Conservation (phyloP, 805 yeast genomes). For the Alloascoidea africana region DNA sequence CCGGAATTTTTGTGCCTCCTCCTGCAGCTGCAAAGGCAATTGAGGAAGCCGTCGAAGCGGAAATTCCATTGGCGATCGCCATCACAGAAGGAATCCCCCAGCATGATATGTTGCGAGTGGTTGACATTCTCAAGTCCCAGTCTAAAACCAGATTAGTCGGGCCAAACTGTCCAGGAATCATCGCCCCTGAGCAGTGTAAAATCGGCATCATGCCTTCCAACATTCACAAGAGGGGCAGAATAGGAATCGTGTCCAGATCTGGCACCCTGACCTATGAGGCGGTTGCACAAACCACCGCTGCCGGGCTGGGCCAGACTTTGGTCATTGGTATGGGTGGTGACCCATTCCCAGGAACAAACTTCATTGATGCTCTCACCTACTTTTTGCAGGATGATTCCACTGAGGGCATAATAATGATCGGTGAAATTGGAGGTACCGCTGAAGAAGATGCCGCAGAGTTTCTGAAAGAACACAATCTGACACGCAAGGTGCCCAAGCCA, state of each 20-base stretch:
- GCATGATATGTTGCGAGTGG: constrained; percentile 92
- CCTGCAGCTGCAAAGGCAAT: constrained; percentile 91
- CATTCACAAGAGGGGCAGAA: constrained; percentile 85
- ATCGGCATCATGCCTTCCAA: constrained; percentile 96
- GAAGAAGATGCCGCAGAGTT: constrained; percentile 98
- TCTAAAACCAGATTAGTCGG: constrained; percentile 94
- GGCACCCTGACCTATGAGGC: constrained; percentile 99
- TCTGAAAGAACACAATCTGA: constrained; percentile 77
- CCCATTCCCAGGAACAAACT: constrained; percentile 98
- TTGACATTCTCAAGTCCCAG: constrained; percentile 88
- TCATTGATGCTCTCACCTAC: constrained; percentile 86
- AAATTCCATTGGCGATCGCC: constrained; percentile 87
- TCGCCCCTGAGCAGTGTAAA: constrained; percentile 95
- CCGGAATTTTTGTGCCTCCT: constrained; percentile 97
- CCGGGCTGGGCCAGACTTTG: constrained; percentile 90
- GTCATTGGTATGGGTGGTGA: constrained; percentile 99
- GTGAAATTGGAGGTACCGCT: constrained; percentile 98
- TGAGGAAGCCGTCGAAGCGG: constrained; percentile 95
- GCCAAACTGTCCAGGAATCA: constrained; percentile 98
- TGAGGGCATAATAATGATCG: constrained; percentile 95
- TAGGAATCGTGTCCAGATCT: constrained; percentile 92
- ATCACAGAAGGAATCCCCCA: constrained; percentile 99
- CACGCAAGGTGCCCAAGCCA: constrained; percentile 89
- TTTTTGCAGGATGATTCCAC: constrained; percentile 84
- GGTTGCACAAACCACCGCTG: constrained; percentile 92